Base-by-base conservation (phyloP, 352 stramenopile species). In the Phytophthora constricta region DNA sequence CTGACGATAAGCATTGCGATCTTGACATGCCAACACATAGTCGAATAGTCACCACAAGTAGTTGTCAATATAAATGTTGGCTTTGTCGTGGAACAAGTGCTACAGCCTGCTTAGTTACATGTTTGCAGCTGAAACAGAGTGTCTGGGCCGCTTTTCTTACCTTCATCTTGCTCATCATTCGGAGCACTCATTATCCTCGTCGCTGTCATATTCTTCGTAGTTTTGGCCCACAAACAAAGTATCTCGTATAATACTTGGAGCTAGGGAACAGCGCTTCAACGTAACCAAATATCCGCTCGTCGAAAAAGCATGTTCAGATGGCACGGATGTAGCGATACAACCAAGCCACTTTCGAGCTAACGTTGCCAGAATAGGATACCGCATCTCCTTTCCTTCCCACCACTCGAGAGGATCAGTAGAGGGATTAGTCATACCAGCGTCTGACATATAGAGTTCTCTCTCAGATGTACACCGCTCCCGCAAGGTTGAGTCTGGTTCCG, bases 301-400 rank as follows among this genome's bases (percentile, higher is more conserved):
- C 2, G 45, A 51, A 33, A 51, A 51, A 17, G 45, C 45, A 5
- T 22, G 4, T 33, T 51, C 45, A 5, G 45, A 51, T n/a, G 45
- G 45, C 13, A 51, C 45, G 11, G 45, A 51, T 19, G 45, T 51
- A 2, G 45, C 3, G 13, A 51, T 22, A n/a, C 4, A 51, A 26
- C 45, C 45, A 28, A 51, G 45, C 45, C 45, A 51, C 45, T 51
- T 48, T 33, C 23, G 19, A 27, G 45, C 45, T n/a, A 51, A 22
- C 17, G 19, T 8, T 26, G 45, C 19, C 9, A 31, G 22, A n/a
- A 28, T 51, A 1, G 45, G 22, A n/a, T 26, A 51, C 9, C 2
- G 10, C 9, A 17, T 3, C 16, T 51, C 16, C 16, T 51, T 51
- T 14, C 16, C 22, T 22, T 51, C 3, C 45, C 45, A 34, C 22